Evolutionary conservation across 202 grass and related monocot genomes (phyloP), one percentile per base, ranked within the genome.

Genomic region (Zoysia matrella): DNA sequence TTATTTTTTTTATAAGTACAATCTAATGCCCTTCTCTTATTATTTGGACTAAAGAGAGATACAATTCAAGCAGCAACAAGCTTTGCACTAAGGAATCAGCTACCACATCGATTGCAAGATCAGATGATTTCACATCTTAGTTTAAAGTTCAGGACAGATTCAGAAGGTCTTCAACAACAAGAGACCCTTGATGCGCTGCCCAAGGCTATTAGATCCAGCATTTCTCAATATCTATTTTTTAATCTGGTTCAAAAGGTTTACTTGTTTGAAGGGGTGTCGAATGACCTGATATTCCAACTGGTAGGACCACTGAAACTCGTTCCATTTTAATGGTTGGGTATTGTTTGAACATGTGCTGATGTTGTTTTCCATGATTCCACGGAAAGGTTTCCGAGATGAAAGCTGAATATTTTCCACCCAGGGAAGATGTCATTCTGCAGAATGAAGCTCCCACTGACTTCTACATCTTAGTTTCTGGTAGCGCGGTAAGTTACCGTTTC

Each of bases 71-170:
- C 92, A 79, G 93, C 96, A 39, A 99, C 89, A 52, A 88, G 93
- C 68, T 99, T 99, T 93, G 87, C 85, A 76, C 82, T 91, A 48
- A 94, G 96, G 78, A 94, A 99, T 88, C 87, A 86, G 30, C 74
- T 99, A 52, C 96, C 93, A 69, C 62, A 69, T 67, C 89, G 85
- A 14, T 82, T 99, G 30, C 96, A 96, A 93, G 96, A 99, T 55
- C 96, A 99, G 84, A 99, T 99, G 96, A 90, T 96, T 70, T 99
- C 96, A 65, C 93, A 99, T 86, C 80, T 99, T 67, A 96, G 89
- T 83, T 91, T 99, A 65, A 99, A 99, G 80, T 99, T 96, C 80
- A 91, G 96, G 56, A 99, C 96, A 41, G 93, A 96, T 67, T 96
- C 96, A 11, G 96, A 99, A 93, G 93, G 96, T 50, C 96, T 99